Conservation (phyloP, 2,329 filamentous ascomycete species). For the Parastagonospora nodorum region DNA sequence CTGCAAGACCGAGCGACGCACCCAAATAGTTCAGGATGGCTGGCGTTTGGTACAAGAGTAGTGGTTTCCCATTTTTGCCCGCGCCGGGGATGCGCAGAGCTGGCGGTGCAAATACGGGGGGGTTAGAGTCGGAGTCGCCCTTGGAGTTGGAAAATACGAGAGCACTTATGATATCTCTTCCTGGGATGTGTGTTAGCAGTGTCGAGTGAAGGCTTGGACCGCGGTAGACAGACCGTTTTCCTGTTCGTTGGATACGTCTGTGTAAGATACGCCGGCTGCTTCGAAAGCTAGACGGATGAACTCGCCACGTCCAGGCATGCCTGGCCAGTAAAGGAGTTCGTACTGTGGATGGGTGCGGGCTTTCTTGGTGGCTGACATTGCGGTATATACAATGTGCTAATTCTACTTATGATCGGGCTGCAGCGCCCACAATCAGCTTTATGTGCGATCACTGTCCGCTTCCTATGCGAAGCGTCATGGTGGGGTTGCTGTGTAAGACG, state of each 20-base stretch:
- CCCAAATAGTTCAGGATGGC: conserved; percentile 76
- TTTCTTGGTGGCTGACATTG: conserved; percentile 34
- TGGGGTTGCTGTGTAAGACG: no score
- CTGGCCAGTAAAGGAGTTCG: conserved; percentile 73
- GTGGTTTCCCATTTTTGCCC: conserved; percentile 56
- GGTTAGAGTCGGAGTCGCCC: conserved; percentile 61
- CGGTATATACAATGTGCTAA: neutral
- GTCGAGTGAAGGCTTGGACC: neutral
- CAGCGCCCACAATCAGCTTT: no score
- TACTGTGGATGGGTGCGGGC: conserved; percentile 53
- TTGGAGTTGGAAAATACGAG: conserved; percentile 52
- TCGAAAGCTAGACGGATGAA: conserved; percentile 75
- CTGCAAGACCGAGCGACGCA: conserved; percentile 62
- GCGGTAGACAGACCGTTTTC: conserved; percentile 48
- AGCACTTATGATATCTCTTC: conserved; percentile 56
- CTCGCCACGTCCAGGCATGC: conserved; percentile 74
- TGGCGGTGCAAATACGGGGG: conserved; percentile 70
- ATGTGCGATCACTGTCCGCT: no score
- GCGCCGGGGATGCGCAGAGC: conserved; percentile 60
- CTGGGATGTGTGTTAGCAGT: conserved; percentile 4
- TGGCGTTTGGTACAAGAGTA: conserved; percentile 71
- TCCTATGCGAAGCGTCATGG: no score
- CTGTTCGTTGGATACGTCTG: conserved; percentile 60
- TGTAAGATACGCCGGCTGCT: conserved; percentile 68
- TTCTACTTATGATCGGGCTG: neutral